A percentile compares a stretch with the other conserved stretches of the same genome.
These are phyloP conservation scores for Plasmodium relictum DNA, from an alignment of 169 alveolate genomes.

Conservation along the genomic window DNA sequence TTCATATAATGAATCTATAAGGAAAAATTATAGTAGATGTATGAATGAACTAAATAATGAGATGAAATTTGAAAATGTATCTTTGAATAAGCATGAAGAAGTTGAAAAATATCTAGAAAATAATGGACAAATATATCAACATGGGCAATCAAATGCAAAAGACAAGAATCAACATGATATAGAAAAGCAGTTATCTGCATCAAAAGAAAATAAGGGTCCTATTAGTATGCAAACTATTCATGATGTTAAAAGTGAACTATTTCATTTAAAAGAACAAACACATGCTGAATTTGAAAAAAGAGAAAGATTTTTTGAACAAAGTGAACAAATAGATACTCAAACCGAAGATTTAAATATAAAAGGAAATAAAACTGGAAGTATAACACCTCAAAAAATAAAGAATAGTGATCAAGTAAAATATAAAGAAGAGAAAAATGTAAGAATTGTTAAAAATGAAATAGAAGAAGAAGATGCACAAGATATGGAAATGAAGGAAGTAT, in stretches of 20 bases:
- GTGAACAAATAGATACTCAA: not conserved
- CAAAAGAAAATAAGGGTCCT: too few relatives aligned
- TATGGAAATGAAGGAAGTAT: not conserved
- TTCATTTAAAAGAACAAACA: not conserved
- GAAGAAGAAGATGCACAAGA: too few relatives aligned
- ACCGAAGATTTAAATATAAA: too few relatives aligned
- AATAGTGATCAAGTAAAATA: not conserved
- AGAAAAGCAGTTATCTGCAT: too few relatives aligned
- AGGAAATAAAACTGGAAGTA: too few relatives aligned
- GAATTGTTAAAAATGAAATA: not conserved
- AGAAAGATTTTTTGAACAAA: not conserved
- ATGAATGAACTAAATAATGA: not conserved
- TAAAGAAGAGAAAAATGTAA: not conserved
- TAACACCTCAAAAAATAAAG: too few relatives aligned
- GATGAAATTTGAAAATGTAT: not conserved
- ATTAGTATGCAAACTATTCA: too few relatives aligned
- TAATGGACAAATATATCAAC: not conserved
- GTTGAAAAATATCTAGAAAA: not conserved
- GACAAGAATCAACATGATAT: too few relatives aligned
- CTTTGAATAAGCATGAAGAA: not conserved
- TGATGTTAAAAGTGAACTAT: too few relatives aligned
- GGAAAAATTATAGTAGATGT: not conserved
- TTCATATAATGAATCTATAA: not conserved
- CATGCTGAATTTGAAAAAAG: not conserved
- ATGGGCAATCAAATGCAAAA: too few relatives aligned